Conservation (phyloP, 108 stramenopile genomes). For the Skeletonema tropicum region DNA sequence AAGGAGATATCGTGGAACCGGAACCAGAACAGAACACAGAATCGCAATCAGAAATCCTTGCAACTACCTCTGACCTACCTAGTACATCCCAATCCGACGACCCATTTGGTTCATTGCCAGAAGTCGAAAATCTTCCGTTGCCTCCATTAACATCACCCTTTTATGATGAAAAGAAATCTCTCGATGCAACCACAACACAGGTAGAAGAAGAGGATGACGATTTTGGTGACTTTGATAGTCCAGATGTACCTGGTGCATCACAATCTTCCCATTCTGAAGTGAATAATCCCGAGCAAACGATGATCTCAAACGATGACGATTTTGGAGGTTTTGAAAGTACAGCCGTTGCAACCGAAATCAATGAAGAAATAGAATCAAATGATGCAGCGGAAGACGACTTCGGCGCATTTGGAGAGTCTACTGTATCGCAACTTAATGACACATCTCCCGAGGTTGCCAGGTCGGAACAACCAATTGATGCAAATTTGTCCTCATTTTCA, state of each 20-base stretch:
- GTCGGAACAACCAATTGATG: neutral
- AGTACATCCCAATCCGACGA: no score
- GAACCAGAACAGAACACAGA: neutral
- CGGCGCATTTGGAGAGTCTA: neutral
- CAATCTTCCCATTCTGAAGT: neutral
- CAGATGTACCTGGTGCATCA: neutral
- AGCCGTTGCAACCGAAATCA: neutral
- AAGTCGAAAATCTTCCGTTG: slow-evolving; percentile 7
- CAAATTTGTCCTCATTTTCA: neutral
- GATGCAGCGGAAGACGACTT: neutral
- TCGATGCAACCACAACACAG: neutral
- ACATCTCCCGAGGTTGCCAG: neutral
- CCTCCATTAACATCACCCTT: neutral
- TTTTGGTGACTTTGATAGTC: slow-evolving; percentile 4
- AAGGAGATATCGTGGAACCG: neutral
- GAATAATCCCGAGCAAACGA: neutral
- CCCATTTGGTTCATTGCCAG: slow-evolving; percentile 16
- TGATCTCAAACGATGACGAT: neutral
- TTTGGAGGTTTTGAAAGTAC: neutral
- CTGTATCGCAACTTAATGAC: neutral
- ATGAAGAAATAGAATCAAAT: neutral
- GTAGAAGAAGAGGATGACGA: neutral
- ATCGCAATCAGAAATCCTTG: neutral
- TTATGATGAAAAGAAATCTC: neutral
- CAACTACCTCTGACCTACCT: neutral